Evolutionary conservation across 2,329 filamentous ascomycete species (phyloP), one percentile per base, ranked within the genome.

Genomic region (Aureobasidium vineae): DNA sequence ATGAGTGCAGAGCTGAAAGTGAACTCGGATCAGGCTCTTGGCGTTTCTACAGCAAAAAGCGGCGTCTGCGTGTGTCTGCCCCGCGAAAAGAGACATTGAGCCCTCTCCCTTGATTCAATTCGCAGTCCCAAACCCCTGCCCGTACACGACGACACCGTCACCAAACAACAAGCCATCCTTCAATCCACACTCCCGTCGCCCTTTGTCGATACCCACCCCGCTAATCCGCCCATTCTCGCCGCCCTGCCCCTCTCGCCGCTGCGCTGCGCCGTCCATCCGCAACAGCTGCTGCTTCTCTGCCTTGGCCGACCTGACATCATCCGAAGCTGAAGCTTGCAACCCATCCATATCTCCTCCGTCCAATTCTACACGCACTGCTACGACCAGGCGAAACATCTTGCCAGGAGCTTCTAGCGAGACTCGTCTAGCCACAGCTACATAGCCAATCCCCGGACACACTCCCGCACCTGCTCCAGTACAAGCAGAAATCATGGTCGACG

Each of bases 401-500:
- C 33, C 28, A 36, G 59, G 28, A 63, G 11, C 49, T 23, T 16
- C 60, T 7, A 33, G 52, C 47, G 26, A n/a, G 13, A 26, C 31
- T 19, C 15, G 23, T 19, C 41, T 21, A 60, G 56, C 56, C 56
- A 16, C 47, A 63, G 41, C 43, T 40, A 26, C 60, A 21, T 33
- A 53, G 36, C 26, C 60, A 53, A 53, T 45, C 38, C 59, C 33
- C 33, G 45, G 59, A 63, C n/a, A 63, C n/a, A 6, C 6, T 47
- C 36, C 31, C 16, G 31, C 41, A 56, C 47, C 41, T 19, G 38
- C 38, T 54, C 23, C 21, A 61, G 54, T 45, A 61, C 49, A 54
- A 47, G 26, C 49, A 69, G 60, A 69, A 74, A 94, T 89, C 84
- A 97, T 98, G 93, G 93, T 95, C 84, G 93, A 97, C 87, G 90